Percentiles rank a stretch among this genome's conserved stretches.
phyloP scores from a whole-genome alignment of 2,329 filamentous ascomycete species.

The Phyllosticta capitalensis region DNA sequence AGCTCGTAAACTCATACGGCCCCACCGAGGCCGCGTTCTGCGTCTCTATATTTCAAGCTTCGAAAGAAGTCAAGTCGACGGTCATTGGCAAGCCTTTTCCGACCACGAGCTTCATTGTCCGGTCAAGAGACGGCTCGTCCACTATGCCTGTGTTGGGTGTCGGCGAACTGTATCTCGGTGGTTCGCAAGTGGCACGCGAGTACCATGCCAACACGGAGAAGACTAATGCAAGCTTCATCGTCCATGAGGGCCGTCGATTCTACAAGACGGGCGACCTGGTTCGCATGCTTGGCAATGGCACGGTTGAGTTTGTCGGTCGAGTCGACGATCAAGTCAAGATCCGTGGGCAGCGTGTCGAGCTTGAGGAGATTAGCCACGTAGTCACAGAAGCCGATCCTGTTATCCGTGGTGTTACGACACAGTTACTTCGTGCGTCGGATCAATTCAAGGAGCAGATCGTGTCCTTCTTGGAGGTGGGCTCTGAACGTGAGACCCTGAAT shows the following conservation, averaged over 20 bases:
- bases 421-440: slow-evolving; percentile 21
- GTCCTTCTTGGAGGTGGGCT: slow-evolving; percentile 20
- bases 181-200: slow-evolving; percentile 36
- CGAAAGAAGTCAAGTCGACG: slow-evolving; percentile 22
- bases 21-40: slow-evolving; percentile 37
- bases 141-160: slow-evolving; percentile 30
- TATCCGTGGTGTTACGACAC: slow-evolving; percentile 20
- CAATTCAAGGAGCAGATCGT: slow-evolving; percentile 26
- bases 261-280: slow-evolving; percentile 31
- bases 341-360: slow-evolving; percentile 27
- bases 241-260: slow-evolving; percentile 21
- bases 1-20: slow-evolving; percentile 37
- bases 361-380: slow-evolving; percentile 29
- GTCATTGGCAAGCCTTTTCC: slow-evolving; percentile 35
- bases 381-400: slow-evolving; percentile 17
- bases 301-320: slow-evolving; percentile 31
- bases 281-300: slow-evolving; percentile 28
- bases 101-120: slow-evolving; percentile 31
- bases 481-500: slow-evolving; percentile 7
- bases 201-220: slow-evolving; percentile 31
- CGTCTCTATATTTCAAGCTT: slow-evolving; percentile 32
- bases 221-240: slow-evolving; percentile 23
- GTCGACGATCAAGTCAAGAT: slow-evolving; percentile 33
- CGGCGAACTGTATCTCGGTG: slow-evolving; percentile 39
- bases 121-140: slow-evolving; percentile 21